phyloP scores from a whole-genome alignment of 2,329 filamentous ascomycete species.

The Metarhizium guizhouense region DNA sequence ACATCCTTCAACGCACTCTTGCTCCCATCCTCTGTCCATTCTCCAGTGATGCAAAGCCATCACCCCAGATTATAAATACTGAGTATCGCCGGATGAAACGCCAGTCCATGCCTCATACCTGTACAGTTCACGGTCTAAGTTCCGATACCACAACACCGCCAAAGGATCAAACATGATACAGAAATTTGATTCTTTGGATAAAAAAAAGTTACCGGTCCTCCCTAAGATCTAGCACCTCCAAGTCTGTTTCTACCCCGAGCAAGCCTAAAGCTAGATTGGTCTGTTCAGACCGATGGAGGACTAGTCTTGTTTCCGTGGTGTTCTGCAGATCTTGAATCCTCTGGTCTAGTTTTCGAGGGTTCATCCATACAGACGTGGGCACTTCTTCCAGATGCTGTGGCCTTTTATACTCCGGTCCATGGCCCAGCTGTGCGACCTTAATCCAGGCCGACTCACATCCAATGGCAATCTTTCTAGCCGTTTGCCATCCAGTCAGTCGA shows the following conservation, averaged over 20 bases:
- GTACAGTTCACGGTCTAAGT: not conserved
- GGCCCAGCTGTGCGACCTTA: slow-evolving; percentile 61
- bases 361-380: slow-evolving; percentile 36
- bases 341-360: slow-evolving; percentile 40
- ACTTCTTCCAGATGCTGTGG: slow-evolving; percentile 28
- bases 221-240: slow-evolving; percentile 52
- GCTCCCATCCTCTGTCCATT: not conserved
- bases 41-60: not conserved
- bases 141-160: not conserved
- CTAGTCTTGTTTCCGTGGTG: slow-evolving; percentile 37
- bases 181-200: not conserved
- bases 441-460: slow-evolving; percentile 83
- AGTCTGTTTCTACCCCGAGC: slow-evolving; percentile 67
- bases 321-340: slow-evolving; percentile 39
- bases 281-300: slow-evolving; percentile 53
- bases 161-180: not conserved
- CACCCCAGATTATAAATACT: not conserved
- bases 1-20: not conserved
- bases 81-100: not conserved
- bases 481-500: slow-evolving; percentile 79
- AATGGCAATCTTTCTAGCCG: slow-evolving; percentile 68
- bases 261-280: slow-evolving; percentile 72
- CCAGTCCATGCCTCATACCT: not conserved
- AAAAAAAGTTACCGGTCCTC: slow-evolving; percentile 19
- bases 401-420: slow-evolving; percentile 64